Evolutionary conservation across 306 rosid genomes (phyloP).

Genomic region (Trifolium fragiferum): DNA sequence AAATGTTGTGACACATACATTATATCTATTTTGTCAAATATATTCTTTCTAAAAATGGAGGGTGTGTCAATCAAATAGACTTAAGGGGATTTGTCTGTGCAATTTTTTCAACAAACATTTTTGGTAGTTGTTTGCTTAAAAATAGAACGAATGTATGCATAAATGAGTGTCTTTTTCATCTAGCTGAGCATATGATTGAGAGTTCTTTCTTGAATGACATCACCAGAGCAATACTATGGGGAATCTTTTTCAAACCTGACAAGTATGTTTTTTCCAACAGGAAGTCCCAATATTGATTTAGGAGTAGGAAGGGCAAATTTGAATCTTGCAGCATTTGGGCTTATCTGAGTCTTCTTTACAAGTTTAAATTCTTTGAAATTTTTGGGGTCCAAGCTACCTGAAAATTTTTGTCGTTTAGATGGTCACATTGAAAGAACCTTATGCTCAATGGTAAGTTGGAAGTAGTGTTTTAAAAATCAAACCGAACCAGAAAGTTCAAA

Average conservation of each 20-base stretch:
- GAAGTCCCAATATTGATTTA: constrained; percentile 75
- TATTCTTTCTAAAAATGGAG: background rate
- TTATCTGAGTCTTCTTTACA: constrained; percentile 60
- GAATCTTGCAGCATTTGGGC: constrained; percentile 64
- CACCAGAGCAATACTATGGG: constrained; percentile 1
- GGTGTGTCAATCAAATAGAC: no score
- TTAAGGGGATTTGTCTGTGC: no score
- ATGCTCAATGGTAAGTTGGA: background rate
- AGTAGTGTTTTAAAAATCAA: background rate
- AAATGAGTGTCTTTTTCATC: no score
- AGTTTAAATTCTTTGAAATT: constrained; percentile 70
- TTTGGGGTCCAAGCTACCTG: constrained; percentile 67
- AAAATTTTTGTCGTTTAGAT: background rate
- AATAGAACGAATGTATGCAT: background rate
- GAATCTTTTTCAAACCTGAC: constrained; percentile 53
- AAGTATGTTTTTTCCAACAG: constrained; percentile 74
- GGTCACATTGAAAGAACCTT: background rate
- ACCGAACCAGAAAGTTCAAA: background rate
- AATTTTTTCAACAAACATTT: no score
- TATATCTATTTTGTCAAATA: background rate
- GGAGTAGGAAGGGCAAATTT: constrained; percentile 70
- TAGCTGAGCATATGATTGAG: no score
- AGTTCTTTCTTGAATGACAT: background rate
- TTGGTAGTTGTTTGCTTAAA: background rate
- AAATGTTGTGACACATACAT: background rate